Evolutionary conservation across 441 rosid genomes (phyloP).

Genomic region (Iberis amara): DNA sequence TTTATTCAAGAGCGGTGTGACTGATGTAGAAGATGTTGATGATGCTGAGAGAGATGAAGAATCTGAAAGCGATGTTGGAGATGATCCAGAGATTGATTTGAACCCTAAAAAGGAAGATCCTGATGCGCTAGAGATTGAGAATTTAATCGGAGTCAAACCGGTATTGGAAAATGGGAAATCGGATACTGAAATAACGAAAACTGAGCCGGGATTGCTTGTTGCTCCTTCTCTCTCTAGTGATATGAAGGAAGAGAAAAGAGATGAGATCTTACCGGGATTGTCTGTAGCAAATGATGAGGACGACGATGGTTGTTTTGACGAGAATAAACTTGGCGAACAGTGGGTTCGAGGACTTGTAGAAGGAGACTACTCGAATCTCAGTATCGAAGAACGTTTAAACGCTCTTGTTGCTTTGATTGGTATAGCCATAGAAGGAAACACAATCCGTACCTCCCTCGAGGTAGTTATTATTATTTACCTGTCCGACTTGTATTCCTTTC

Average conservation of each 20-base stretch:
- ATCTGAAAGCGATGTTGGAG: slow-evolving; percentile 64
- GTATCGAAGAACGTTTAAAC: slow-evolving; percentile 71
- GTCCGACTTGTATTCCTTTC: slow-evolving; percentile 1
- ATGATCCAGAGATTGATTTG: slow-evolving; percentile 58
- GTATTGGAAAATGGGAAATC: slow-evolving; percentile 38
- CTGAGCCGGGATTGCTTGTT: slow-evolving; percentile 35
- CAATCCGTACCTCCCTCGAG: slow-evolving; percentile 63
- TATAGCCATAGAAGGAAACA: slow-evolving; percentile 71
- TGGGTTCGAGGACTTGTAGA: slow-evolving; percentile 87
- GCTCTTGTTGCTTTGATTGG: slow-evolving; percentile 73
- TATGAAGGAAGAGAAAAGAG: slow-evolving; percentile 26
- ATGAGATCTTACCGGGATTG: slow-evolving; percentile 4
- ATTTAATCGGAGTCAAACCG: slow-evolving; percentile 24
- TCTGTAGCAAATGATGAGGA: slow-evolving; percentile 26
- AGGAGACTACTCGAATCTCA: slow-evolving; percentile 68
- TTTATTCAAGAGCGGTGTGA: slow-evolving; percentile 49
- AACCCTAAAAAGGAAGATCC: slow-evolving; percentile 37
- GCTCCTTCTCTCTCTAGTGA: slow-evolving; percentile 34
- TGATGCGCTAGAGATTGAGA: slow-evolving; percentile 32
- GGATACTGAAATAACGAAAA: slow-evolving; percentile 27
- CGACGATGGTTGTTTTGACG: slow-evolving; percentile 44
- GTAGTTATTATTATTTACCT: slow-evolving; percentile 25
- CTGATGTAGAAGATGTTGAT: slow-evolving; percentile 72
- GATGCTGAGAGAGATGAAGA: slow-evolving; percentile 84
- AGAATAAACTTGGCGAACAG: slow-evolving; percentile 55